Percentiles rank a stretch among this genome's conserved stretches.
Evolutionary conservation across 73 alveolate genomes (phyloP).

Genomic region (Stentor roeselii): DNA sequence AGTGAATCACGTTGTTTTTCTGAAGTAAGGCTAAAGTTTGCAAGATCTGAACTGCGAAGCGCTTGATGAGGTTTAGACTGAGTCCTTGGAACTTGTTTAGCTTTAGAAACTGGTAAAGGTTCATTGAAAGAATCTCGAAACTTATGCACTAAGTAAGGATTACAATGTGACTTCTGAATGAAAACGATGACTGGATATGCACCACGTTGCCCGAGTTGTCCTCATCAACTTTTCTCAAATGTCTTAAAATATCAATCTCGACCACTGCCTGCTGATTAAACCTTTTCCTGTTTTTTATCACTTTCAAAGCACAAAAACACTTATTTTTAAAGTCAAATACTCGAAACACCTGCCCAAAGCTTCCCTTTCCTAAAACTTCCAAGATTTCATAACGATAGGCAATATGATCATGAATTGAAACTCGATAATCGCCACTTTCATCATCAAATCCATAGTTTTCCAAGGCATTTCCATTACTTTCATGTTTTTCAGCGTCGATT

Average conservation of each 20-base stretch:
- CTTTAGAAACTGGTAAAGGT: slow-evolving; percentile 49
- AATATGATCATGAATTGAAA: slow-evolving; percentile 21
- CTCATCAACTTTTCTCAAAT: neutral
- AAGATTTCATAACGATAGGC: slow-evolving; percentile 20
- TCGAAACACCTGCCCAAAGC: slow-evolving; percentile 20
- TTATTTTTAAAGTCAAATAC: slow-evolving; percentile 20
- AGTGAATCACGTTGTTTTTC: slow-evolving; percentile 48
- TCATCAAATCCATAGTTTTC: slow-evolving; percentile 21
- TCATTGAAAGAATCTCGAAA: slow-evolving; percentile 50
- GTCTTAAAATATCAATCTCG: slow-evolving; percentile 15
- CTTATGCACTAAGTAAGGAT: slow-evolving; percentile 2
- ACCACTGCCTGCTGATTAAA: slow-evolving; percentile 20
- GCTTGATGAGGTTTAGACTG: slow-evolving; percentile 43
- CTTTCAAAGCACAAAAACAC: slow-evolving; percentile 11
- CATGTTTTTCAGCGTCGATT: neutral
- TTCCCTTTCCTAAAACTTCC: slow-evolving; percentile 28
- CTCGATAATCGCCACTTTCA: slow-evolving; percentile 22
- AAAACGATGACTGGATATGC: slow-evolving; percentile 35
- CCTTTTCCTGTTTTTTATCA: slow-evolving; percentile 2
- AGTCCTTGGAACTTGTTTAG: slow-evolving; percentile 62
- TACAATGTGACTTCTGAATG: slow-evolving; percentile 45
- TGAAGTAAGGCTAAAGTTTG: slow-evolving; percentile 30
- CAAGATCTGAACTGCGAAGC: slow-evolving; percentile 57
- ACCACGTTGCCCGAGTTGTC: neutral
- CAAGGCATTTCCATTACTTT: neutral